Percentiles rank a stretch among this genome's conserved stretches.
phyloP scores from a whole-genome alignment of 768 basidiomycete genomes.

The Trametes maxima region DNA sequence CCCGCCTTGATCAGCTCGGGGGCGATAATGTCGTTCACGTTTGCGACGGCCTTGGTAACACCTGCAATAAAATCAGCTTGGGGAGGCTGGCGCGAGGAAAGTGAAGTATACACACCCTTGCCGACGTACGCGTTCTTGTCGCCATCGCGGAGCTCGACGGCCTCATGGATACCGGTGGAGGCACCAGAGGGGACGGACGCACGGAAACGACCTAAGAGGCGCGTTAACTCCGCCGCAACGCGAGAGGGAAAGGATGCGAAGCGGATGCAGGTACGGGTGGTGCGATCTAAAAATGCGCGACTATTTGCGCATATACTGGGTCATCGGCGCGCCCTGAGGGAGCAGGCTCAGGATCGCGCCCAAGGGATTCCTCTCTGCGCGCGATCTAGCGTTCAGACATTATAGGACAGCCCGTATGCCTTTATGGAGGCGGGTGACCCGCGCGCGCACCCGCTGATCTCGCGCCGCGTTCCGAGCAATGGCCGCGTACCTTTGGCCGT shows the following conservation, averaged over 20 bases:
- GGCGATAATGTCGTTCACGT: conserved; percentile 91
- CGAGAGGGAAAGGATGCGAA: not conserved
- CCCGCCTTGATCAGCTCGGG: conserved; percentile 85
- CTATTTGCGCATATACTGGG: not conserved
- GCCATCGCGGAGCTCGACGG: conserved; percentile 97
- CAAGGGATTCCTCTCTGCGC: not conserved
- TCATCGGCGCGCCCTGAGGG: not conserved
- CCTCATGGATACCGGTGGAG: conserved; percentile 97
- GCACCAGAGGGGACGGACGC: conserved; percentile 97
- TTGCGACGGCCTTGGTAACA: conserved; percentile 89
- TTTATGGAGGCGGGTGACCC: not conserved
- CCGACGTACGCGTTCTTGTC: conserved; percentile 93
- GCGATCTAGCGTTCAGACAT: not conserved
- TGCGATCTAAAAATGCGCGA: not conserved
- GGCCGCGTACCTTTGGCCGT: conserved; percentile 75
- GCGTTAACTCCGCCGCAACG: conserved; percentile 18
- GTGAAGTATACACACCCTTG: conserved; percentile 65
- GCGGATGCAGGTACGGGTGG: not conserved
- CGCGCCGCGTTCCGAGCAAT: conserved; percentile 12
- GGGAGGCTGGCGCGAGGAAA: not conserved
- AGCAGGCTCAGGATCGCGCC: not conserved
- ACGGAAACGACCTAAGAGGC: conserved; percentile 77
- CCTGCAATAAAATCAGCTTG: conserved; percentile 48
- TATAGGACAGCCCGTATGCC: not conserved
- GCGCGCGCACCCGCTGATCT: not conserved